Conservation (phyloP, 169 alveolate genomes). For the Babesia bovis region DNA sequence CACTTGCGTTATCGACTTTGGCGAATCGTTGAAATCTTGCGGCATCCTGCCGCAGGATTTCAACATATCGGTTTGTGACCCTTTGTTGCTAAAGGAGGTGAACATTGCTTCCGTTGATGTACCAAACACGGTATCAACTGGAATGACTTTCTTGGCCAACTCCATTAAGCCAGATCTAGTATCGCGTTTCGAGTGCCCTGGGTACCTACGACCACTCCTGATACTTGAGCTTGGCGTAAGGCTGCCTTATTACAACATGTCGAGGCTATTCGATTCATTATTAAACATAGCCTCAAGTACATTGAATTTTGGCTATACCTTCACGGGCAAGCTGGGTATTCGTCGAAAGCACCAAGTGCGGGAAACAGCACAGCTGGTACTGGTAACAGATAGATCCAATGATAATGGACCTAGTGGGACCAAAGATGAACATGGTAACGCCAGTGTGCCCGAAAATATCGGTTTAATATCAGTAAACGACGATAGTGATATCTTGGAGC, state of each 20-base stretch:
- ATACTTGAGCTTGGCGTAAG: conserved; percentile 66
- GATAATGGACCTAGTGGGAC: not conserved
- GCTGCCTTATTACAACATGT: conserved; percentile 67
- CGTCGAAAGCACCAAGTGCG: conserved; percentile 69
- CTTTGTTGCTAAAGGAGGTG: not conserved
- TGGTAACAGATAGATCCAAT: conserved; percentile 39
- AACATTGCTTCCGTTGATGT: not conserved
- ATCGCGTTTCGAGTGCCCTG: conserved; percentile 29
- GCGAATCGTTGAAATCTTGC: conserved; percentile 14
- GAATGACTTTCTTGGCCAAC: conserved; percentile 12
- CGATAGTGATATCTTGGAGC: conserved; percentile 76
- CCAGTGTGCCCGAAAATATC: conserved; percentile 24
- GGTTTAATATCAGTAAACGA: conserved; percentile 65
- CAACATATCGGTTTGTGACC: not conserved
- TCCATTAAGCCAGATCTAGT: conserved; percentile 31
- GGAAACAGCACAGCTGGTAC: conserved; percentile 70
- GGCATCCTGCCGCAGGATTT: not conserved
- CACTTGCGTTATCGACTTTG: conserved; percentile 19
- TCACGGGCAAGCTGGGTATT: conserved; percentile 78
- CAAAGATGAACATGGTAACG: not conserved
- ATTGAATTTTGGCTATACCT: conserved; percentile 61
- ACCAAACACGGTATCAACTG: not conserved
- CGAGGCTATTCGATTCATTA: conserved; percentile 52
- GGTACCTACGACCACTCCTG: conserved; percentile 52
- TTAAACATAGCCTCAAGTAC: conserved; percentile 34